Evolutionary conservation across 768 basidiomycete genomes (phyloP).

Genomic region (Boletus subcaerulescens): DNA sequence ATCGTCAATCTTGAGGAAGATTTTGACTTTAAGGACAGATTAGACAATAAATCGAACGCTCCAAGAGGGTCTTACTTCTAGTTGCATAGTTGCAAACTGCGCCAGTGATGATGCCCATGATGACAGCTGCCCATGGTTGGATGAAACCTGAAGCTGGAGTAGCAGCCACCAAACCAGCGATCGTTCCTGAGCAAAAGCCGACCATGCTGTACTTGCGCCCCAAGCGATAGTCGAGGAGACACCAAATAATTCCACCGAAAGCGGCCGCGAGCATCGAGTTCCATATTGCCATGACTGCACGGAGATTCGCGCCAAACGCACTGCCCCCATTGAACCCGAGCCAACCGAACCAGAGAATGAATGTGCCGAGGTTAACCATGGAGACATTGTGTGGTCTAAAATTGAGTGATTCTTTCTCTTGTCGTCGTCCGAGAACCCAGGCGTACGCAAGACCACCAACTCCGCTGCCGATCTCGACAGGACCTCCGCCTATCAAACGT

Average conservation of each 20-base stretch:
- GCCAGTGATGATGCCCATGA: constrained; percentile 73
- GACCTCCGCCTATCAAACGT: constrained; percentile 61
- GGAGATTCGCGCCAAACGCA: constrained; percentile 83
- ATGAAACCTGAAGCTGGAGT: constrained; percentile 86
- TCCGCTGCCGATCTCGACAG: constrained; percentile 86
- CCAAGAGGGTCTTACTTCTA: constrained; percentile 48
- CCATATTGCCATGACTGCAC: constrained; percentile 82
- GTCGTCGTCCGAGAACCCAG: constrained; percentile 80
- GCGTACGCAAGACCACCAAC: constrained; percentile 83
- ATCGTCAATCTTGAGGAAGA: constrained; percentile 73
- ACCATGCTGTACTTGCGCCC: constrained; percentile 87
- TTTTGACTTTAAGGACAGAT: constrained; percentile 52
- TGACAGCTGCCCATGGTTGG: constrained; percentile 70
- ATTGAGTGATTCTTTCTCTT: constrained; percentile 66
- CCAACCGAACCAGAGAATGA: constrained; percentile 87
- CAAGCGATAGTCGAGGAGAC: constrained; percentile 71
- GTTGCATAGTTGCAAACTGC: constrained; percentile 81
- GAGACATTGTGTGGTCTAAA: constrained; percentile 90
- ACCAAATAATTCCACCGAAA: constrained; percentile 82
- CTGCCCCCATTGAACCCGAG: constrained; percentile 90
- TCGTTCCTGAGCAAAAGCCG: constrained; percentile 85
- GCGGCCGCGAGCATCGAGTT: constrained; percentile 87
- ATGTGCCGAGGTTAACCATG: constrained; percentile 78
- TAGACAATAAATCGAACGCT: not conserved
- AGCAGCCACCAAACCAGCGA: constrained; percentile 85